Evolutionary conservation across 169 alveolate genomes (phyloP).

Genomic region (Cryptosporidium viatorum): DNA sequence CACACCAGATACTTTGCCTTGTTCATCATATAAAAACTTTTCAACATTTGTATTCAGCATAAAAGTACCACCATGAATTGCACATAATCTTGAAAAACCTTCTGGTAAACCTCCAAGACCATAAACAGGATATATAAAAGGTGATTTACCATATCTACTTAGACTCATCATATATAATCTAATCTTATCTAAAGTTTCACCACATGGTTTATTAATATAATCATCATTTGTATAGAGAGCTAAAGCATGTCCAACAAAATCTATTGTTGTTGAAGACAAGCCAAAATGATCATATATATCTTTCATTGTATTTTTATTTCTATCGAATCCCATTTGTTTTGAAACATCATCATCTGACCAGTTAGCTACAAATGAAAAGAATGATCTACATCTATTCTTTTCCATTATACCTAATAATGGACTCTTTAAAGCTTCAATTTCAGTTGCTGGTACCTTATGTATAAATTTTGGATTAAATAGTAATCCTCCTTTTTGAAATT

Average conservation of each 20-base stretch:
- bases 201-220: slow-evolving; percentile 90
- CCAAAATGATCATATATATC: slow-evolving; percentile 91
- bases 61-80: slow-evolving; percentile 97
- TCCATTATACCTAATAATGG: slow-evolving; percentile 96
- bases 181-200: slow-evolving; percentile 91
- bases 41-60: slow-evolving; percentile 94
- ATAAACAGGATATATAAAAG: slow-evolving; percentile 97
- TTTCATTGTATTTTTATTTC: slow-evolving; percentile 86
- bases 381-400: slow-evolving; percentile 95
- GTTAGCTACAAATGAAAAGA: slow-evolving; percentile 91
- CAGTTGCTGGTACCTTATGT: slow-evolving; percentile 98
- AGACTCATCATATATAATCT: slow-evolving; percentile 93
- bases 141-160: slow-evolving; percentile 96
- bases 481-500: slow-evolving; percentile 94
- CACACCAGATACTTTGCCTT: slow-evolving; percentile 93
- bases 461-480: slow-evolving; percentile 93
- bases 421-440: slow-evolving; percentile 95
- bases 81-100: slow-evolving; percentile 95
- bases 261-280: slow-evolving; percentile 95
- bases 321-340: slow-evolving; percentile 92
- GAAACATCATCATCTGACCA: slow-evolving; percentile 88
- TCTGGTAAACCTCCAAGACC: slow-evolving; percentile 99
- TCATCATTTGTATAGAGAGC: slow-evolving; percentile 96
- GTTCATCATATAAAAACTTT: slow-evolving; percentile 90
- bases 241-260: slow-evolving; percentile 98